Conservation (phyloP, 2,329 filamentous ascomycete genomes). For the Sporothrix brunneoviolacea region DNA sequence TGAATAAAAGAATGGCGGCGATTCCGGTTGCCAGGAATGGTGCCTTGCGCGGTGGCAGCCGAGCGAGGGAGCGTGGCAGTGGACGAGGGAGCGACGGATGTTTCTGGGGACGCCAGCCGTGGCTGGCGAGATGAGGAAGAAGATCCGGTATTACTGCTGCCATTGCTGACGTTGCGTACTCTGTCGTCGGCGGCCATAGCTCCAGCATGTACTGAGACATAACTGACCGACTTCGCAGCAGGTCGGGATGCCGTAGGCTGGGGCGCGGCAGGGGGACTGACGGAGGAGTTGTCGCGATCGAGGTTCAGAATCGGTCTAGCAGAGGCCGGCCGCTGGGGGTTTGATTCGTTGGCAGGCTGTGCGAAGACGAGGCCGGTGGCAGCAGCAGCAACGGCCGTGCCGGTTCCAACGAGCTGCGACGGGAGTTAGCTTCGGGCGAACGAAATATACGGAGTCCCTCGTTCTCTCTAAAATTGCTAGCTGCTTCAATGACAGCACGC, state of each 20-base stretch:
- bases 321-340: conserved; percentile 21
- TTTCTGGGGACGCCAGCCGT: conserved; percentile 15
- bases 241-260: conserved; percentile 32
- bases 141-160: conserved; percentile 22
- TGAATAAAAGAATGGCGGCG: conserved; percentile 39
- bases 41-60: conserved; percentile 34
- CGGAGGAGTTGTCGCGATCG: conserved; percentile 18
- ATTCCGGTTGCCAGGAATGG: conserved; percentile 32
- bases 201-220: conserved; percentile 21
- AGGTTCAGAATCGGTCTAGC: conserved; percentile 25
- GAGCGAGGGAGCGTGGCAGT: conserved; percentile 22
- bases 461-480: too few species aligned
- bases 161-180: conserved; percentile 24
- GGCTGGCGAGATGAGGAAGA: conserved; percentile 14
- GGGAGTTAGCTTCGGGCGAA: background rate
- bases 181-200: conserved; percentile 6
- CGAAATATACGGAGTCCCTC: too few species aligned
- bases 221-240: conserved; percentile 35
- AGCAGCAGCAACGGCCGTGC: conserved; percentile 55
- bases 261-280: conserved; percentile 2
- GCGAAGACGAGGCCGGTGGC: conserved; percentile 54
- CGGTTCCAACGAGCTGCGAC: conserved; percentile 52
- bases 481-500: too few species aligned
- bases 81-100: conserved; percentile 23
- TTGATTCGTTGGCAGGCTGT: conserved; percentile 40